Evolutionary conservation across 176 grass and related monocot genomes (phyloP), one percentile per base, ranked within the genome.

Genomic region (Oryza nivara): DNA sequence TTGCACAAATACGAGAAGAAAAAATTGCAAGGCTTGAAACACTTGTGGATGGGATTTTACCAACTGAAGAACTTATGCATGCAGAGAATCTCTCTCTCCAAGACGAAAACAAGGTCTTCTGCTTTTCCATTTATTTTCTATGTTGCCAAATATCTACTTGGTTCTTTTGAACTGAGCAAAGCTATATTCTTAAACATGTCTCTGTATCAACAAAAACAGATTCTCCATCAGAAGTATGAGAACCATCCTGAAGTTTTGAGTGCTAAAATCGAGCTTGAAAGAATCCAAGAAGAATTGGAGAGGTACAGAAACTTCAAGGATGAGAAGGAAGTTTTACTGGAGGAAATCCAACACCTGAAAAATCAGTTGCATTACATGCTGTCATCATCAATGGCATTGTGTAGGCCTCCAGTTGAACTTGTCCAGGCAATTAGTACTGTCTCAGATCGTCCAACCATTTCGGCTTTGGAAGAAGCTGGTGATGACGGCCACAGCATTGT

Each of bases 41-140:
- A 65, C 76, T 93, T 44, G 87, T 93, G 88, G 91, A 93, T 88
- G 91, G 91, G 64, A 87, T 88, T 77, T 88, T 93, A 54, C 78
- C 88, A 45, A 75, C 81, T 22, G 88, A 93, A 79, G 91, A 90
- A 26, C 82, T 90, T 58, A 90, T 88, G 81, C 76, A 84, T 65
- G 88, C 82, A 78, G 91, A 93, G 43, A 88, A 90, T 78, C 30
- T 88, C 60, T 80, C 80, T 66, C 82, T 93, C n/a, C 65, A 64
- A 56, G 87, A 88, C 78, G 91, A 93, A 68, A 58, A 90, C 26
- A 90, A 90, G 88, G 91, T 90, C 70, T 71, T 80, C 44, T 6
- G 43, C 2, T 14, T 73, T 52, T 45, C 8, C 15, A 6, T 51
- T 32, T 48, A 38, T 65, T 76, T 82, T 71, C 19, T 40, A 17